Conservation (phyloP, 23 red algal genomes). For the Gracilariopsis chorda region DNA sequence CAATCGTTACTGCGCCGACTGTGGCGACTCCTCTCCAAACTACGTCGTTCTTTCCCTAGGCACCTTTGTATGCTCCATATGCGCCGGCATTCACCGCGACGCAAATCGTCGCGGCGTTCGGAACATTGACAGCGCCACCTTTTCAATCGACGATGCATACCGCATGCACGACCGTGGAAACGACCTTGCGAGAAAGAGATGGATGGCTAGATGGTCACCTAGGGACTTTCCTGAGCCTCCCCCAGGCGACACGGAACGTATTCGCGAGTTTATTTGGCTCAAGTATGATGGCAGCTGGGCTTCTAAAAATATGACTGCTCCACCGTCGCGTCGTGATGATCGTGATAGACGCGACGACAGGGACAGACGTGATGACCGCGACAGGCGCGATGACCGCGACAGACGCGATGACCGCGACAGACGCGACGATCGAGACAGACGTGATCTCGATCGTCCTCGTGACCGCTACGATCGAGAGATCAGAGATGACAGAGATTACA, state of each 20-base stretch:
- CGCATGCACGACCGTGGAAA: conserved; percentile 78
- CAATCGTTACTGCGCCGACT: conserved; percentile 84
- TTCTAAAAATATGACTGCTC: not conserved
- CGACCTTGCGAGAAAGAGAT: conserved; percentile 53
- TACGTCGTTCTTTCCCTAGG: conserved; percentile 72
- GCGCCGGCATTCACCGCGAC: conserved; percentile 77
- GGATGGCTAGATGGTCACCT: conserved; percentile 75
- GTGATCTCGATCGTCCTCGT: conserved; percentile 45
- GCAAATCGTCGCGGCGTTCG: conserved; percentile 66
- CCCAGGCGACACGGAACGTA: conserved; percentile 48
- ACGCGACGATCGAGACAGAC: too few species aligned
- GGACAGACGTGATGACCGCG: conserved; percentile 9
- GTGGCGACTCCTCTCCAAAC: conserved; percentile 56
- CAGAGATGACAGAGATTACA: conserved; percentile 13
- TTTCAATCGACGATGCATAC: conserved; percentile 79
- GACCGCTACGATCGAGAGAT: conserved; percentile 31
- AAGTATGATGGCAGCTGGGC: conserved; percentile 92
- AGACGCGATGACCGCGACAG: conserved; percentile 9
- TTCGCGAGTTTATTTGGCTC: conserved; percentile 82
- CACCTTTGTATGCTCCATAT: conserved; percentile 75
- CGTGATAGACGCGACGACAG: not conserved
- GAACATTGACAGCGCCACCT: conserved; percentile 59
- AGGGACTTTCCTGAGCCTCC: conserved; percentile 73
- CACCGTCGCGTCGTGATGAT: conserved; percentile 5
- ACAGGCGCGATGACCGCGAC: conserved; percentile 37